These are phyloP conservation scores for Isabelozyma heimii DNA, from an alignment of 805 yeast genomes.

Conservation along the genomic window DNA sequence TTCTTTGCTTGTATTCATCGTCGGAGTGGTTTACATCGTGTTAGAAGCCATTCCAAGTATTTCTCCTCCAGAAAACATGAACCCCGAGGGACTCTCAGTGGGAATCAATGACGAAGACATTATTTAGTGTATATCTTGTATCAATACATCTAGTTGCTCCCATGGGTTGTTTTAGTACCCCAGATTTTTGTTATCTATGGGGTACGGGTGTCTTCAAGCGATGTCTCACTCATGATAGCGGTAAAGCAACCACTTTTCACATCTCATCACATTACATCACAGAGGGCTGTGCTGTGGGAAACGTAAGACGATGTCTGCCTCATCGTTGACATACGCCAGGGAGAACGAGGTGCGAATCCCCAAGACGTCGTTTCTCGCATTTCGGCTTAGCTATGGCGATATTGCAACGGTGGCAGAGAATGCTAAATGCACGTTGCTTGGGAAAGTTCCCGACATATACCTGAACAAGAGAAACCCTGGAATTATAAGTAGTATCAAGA, in stretches of 20 bases:
- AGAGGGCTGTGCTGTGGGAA: neutral
- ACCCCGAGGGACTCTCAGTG: constrained; percentile 38
- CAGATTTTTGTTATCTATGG: neutral
- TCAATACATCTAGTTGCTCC: neutral
- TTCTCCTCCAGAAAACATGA: constrained; percentile 83
- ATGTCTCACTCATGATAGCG: no score
- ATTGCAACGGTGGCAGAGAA: constrained; percentile 46
- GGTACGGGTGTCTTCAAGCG: neutral
- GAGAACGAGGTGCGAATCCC: constrained; percentile 35
- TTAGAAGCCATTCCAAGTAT: constrained; percentile 74
- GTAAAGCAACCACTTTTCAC: no score
- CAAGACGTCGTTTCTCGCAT: constrained; percentile 57
- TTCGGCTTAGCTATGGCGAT: constrained; percentile 52
- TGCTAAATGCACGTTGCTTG: constrained; percentile 51
- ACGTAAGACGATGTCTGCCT: neutral
- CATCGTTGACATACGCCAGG: constrained; percentile 1
- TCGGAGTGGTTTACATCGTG: constrained; percentile 58
- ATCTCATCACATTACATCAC: neutral
- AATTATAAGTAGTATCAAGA: neutral
- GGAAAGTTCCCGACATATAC: constrained; percentile 62
- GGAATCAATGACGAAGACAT: constrained; percentile 41
- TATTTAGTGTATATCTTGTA: constrained; percentile 13
- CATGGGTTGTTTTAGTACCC: neutral
- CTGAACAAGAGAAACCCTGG: constrained; percentile 25
- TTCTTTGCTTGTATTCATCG: constrained; percentile 54